A percentile compares a stretch with the other conserved stretches of the same genome.
These are phyloP conservation scores for Neonectria hederae DNA, from an alignment of 2,329 filamentous ascomycete genomes.

Conservation along the genomic window DNA sequence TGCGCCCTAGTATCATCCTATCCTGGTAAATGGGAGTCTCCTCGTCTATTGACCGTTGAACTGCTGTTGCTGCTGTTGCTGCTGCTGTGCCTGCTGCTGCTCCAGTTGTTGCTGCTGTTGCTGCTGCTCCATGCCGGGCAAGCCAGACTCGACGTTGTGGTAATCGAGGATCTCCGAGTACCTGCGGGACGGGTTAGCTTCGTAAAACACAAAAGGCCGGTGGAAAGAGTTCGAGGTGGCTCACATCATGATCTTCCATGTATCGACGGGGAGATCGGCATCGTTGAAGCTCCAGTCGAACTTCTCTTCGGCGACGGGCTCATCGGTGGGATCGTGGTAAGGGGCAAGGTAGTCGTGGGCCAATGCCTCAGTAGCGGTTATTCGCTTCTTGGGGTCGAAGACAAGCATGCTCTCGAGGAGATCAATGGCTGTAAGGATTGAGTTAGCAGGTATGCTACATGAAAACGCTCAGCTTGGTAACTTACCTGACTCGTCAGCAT, in stretches of 20 bases:
- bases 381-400: constrained; percentile 96
- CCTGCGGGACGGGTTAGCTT: constrained; percentile 60
- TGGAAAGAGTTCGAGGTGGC: constrained; percentile 44
- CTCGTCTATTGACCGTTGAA: constrained; percentile 49
- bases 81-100: constrained; percentile 45
- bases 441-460: constrained; percentile 1
- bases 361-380: constrained; percentile 86
- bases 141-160: constrained; percentile 82
- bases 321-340: constrained; percentile 97
- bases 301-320: constrained; percentile 94
- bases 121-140: constrained; percentile 51
- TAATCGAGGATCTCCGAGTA: constrained; percentile 99
- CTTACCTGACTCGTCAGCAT: constrained; percentile 85
- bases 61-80: constrained; percentile 46
- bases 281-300: constrained; percentile 99
- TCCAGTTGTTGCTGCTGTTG: neutral
- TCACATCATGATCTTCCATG: constrained; percentile 99
- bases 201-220: neutral
- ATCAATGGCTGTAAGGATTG: constrained; percentile 74
- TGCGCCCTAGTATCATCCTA: constrained; percentile 32
- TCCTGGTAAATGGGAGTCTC: constrained; percentile 47
- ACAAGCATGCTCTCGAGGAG: constrained; percentile 97
- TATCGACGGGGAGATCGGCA: constrained; percentile 94
- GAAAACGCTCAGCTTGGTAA: neutral
- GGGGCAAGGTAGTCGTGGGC: constrained; percentile 93